Evolutionary conservation across 2,329 filamentous ascomycete species (phyloP), one percentile per base, ranked within the genome.

Genomic region (Trichoderma sp.): DNA sequence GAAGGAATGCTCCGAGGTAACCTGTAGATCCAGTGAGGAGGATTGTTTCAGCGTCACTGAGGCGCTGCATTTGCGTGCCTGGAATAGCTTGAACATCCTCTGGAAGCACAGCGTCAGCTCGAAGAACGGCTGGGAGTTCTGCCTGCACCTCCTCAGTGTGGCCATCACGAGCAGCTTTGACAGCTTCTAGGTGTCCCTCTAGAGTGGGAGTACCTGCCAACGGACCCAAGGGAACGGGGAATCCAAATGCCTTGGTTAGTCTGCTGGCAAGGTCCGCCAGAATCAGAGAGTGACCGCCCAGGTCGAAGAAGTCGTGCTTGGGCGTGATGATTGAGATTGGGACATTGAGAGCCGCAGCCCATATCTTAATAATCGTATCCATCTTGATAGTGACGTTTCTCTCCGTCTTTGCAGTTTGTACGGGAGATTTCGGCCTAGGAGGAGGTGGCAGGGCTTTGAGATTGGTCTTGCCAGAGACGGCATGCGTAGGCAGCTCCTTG

Each of bases 381-480:
- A 91, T 85, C 73, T 85, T 87, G 76, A 94, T 90, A 15, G 89
- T 88, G 71, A 90, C 90, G 74, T 91, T 87, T 15, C 85, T 85
- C 58, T 86, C 83, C 53, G 80, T 83, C 72, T 86, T 86, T 28
- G 78, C 79, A 21, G 80, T 76, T 18, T 79, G 78, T 51, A 76
- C 78, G 6, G 83, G 82, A 3, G 84, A 82, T 74, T 83, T 86
- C 3, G 88, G 84, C 7, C 51, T 66, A 9, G 71, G 84, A 0
- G 92, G 92, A 0, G 89, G 83, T 32, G 93, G 93, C 15, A 95
- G 85, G 14, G 87, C 85, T 79, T 93, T 93, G 71, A 92, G 84
- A 76, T 95, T 91, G 24, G 90, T 89, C 82, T 95, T 95, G 24
- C 93, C 93, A 15, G 92, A 95, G 1, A 95, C 93, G 64, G 89